Conservation (phyloP, 805 yeast species). For the Ogataea wickerhamii region DNA sequence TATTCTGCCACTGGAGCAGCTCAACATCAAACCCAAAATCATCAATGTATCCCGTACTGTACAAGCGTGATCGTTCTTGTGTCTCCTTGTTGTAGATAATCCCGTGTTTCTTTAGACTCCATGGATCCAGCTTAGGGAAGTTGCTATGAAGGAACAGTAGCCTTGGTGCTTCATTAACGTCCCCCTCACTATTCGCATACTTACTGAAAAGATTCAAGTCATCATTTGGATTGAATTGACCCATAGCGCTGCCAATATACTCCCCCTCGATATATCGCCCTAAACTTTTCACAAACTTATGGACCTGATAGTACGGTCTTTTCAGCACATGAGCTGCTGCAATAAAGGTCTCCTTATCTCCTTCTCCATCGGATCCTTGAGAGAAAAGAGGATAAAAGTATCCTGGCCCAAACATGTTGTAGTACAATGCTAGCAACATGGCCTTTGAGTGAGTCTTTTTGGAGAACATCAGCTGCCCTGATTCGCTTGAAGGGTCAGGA, state of each 20-base stretch:
- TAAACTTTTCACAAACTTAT: conserved; percentile 51
- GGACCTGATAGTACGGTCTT: conserved; percentile 58
- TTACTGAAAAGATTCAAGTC: conserved; percentile 42
- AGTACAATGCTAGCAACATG: conserved; percentile 53
- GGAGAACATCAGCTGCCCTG: conserved; percentile 60
- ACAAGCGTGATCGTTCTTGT: conserved; percentile 51
- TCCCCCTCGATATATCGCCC: conserved; percentile 44
- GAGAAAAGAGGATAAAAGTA: conserved; percentile 52
- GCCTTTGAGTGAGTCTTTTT: conserved; percentile 53
- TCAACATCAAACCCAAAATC: conserved; percentile 57
- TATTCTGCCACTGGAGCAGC: conserved; percentile 53
- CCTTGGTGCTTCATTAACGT: conserved; percentile 27
- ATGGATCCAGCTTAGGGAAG: conserved; percentile 64
- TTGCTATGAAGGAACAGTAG: conserved; percentile 61
- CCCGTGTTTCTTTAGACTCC: conserved; percentile 43
- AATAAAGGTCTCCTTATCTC: conserved; percentile 59
- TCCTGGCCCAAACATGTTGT: conserved; percentile 57
- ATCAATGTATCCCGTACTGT: conserved; percentile 53
- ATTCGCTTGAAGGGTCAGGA: conserved; percentile 62
- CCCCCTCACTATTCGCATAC: conserved; percentile 19
- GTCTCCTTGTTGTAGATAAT: conserved; percentile 37
- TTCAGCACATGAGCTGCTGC: conserved; percentile 57
- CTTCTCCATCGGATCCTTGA: conserved; percentile 48
- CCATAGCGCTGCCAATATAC: conserved; percentile 72
- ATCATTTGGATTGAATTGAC: conserved; percentile 65